Evolutionary conservation across 495 filamentous ascomycete genomes (phyloP), one percentile per base, ranked within the genome.

Genomic region (Hypoxylon subgilvum): DNA sequence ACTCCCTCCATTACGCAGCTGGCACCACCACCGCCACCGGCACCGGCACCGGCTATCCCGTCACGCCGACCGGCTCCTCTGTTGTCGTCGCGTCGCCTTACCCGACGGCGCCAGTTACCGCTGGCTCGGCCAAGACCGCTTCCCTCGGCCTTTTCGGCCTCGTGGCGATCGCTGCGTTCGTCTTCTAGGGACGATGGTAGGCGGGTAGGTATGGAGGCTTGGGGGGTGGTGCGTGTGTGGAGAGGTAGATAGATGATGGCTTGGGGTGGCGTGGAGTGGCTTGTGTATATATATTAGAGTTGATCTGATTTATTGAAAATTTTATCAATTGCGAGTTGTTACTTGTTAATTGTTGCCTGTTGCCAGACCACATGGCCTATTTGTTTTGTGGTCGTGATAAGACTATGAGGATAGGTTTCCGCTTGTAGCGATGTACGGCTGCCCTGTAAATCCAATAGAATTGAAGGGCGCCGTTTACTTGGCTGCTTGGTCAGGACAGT

Each of bases 31-130:
- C n/a, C 34, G 16, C 42, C 41, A 49, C 43, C 1, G 13, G 47
- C 49, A 36, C 53, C 41, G 48, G 47, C 27, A 57, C 53, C 3
- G 60, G 60, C 10, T 63, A 63, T 53, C 36, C 60, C 1, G 8
- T 49, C 22, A 36, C 28, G 34, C 41, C 59, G 17, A 50, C 12
- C 14, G 53, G 39, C 8, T 46, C 34, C 27, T 50, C 58, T 0
- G 51, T 50, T 13, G 25, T 55, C 30, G 31, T 39, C 16, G 13
- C 34, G 34, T n/a, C 34, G 13, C 7, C 48, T 35, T 52, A 38
- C 30, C 60, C 60, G 8, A 58, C 60, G 13, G 27, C 52, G 17
- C 27, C 52, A 0, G 25, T 58, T 0, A 57, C 60, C 2, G 60
- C 53, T 6, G 60, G 53, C 1, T 35, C 53, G 13, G 52, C 46